These are phyloP conservation scores for Seiridium cupressi DNA, from an alignment of 2,329 filamentous ascomycete genomes.

Conservation along the genomic window DNA sequence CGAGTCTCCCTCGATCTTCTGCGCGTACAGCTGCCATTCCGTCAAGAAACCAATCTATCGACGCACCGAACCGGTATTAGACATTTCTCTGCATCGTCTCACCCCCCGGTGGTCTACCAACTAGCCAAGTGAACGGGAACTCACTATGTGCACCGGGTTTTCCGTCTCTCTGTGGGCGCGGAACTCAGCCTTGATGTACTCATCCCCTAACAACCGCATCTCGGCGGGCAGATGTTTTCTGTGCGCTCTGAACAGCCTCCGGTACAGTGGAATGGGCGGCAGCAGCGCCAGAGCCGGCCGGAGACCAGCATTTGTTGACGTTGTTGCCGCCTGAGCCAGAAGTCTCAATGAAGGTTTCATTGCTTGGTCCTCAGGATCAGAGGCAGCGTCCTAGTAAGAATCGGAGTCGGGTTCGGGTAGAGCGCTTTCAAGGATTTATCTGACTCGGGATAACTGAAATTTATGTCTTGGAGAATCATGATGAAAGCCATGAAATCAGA, in stretches of 20 bases:
- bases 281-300: constrained; percentile 63
- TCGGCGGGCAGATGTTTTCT: constrained; percentile 73
- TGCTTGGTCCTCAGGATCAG: no score
- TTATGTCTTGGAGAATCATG: neutral
- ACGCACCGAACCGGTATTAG: neutral
- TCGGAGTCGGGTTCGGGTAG: no score
- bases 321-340: constrained; percentile 22
- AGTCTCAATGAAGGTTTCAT: constrained; percentile 24
- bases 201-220: constrained; percentile 80
- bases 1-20: constrained; percentile 81
- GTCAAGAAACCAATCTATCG: constrained; percentile 86
- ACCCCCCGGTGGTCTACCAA: neutral
- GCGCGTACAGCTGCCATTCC: constrained; percentile 94
- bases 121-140: constrained; percentile 22
- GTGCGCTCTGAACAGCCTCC: constrained; percentile 82
- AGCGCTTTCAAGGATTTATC: no score
- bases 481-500: neutral
- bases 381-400: no score
- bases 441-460: no score
- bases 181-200: constrained; percentile 93
- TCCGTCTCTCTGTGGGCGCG: constrained; percentile 79
- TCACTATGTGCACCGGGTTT: constrained; percentile 87
- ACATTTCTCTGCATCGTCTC: neutral
- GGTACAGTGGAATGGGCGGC: constrained; percentile 85
- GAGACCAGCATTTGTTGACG: constrained; percentile 19